Evolutionary conservation across 768 basidiomycete genomes (phyloP).

Genomic region (Lentinus brumalis): DNA sequence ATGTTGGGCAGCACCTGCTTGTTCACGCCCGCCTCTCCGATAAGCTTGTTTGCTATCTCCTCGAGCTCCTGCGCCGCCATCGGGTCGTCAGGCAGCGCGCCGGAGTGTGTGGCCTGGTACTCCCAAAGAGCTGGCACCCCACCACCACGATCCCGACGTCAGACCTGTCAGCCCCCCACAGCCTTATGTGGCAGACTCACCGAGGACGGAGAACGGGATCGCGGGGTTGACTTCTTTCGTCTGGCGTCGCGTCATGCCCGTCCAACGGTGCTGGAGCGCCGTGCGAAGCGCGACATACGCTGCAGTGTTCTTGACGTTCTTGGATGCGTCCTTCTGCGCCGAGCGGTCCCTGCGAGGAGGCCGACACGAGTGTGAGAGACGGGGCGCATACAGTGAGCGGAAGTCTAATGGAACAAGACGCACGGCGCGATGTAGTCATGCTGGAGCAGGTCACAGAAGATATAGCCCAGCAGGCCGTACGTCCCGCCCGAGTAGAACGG

Average conservation of each 20-base stretch:
- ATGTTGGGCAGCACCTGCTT: slow-evolving; percentile 60
- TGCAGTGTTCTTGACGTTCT: slow-evolving; percentile 59
- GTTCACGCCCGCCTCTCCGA: slow-evolving; percentile 68
- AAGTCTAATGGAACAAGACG: slow-evolving; percentile 33
- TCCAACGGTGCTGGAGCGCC: slow-evolving; percentile 73
- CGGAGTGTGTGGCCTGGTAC: slow-evolving; percentile 62
- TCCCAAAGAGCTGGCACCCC: slow-evolving; percentile 73
- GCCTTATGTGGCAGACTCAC: slow-evolving; percentile 40
- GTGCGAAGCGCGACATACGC: slow-evolving; percentile 63
- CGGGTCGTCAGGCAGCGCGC: slow-evolving; percentile 55
- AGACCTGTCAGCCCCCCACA: not conserved
- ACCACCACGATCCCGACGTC: not conserved
- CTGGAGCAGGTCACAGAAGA: slow-evolving; percentile 88
- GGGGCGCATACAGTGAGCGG: not conserved
- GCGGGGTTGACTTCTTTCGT: slow-evolving; percentile 85
- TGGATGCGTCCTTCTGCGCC: slow-evolving; percentile 56
- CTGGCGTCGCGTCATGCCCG: slow-evolving; percentile 66
- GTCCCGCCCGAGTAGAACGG: slow-evolving; percentile 92
- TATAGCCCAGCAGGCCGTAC: slow-evolving; percentile 89
- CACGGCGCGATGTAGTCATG: slow-evolving; percentile 88
- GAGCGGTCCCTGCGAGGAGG: slow-evolving; percentile 57
- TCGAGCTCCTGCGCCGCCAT: slow-evolving; percentile 58
- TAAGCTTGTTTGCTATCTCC: slow-evolving; percentile 60
- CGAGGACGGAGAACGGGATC: slow-evolving; percentile 68
- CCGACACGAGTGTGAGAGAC: not conserved